These are phyloP conservation scores for Omphalotus guepiniiformis DNA, from an alignment of 768 basidiomycete species.

Conservation along the genomic window DNA sequence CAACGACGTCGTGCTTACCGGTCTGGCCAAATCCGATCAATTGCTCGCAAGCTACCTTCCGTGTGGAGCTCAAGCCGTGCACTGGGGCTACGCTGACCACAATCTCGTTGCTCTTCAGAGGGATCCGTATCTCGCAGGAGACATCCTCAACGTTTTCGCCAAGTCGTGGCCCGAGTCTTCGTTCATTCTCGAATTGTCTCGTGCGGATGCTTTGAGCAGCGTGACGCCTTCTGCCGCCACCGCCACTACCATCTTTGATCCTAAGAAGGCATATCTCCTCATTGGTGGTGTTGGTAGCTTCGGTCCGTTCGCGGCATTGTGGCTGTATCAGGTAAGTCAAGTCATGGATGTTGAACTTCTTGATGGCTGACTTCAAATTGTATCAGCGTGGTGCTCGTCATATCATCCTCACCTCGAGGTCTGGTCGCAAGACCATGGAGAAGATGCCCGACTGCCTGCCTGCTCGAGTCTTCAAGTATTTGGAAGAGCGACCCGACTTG, in stretches of 20 bases:
- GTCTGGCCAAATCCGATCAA: neutral
- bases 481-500: neutral
- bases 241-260: slow-evolving; percentile 3
- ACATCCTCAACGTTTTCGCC: neutral
- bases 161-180: too few species aligned
- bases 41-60: neutral
- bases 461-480: neutral
- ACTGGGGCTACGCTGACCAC: neutral
- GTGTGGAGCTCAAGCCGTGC: neutral
- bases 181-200: slow-evolving; percentile 17
- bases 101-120: neutral
- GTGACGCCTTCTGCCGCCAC: too few species aligned
- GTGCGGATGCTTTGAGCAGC: too few species aligned
- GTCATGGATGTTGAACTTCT: neutral
- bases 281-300: neutral
- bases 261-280: neutral
- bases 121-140: neutral
- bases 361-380: neutral
- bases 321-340: neutral
- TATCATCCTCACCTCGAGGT: neutral
- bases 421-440: slow-evolving; percentile 5
- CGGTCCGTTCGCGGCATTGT: neutral
- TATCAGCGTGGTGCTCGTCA: neutral
- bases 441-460: neutral
- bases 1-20: neutral